phyloP scores from a whole-genome alignment of 495 filamentous ascomycete species.

The Tuber microsphaerosporum region DNA sequence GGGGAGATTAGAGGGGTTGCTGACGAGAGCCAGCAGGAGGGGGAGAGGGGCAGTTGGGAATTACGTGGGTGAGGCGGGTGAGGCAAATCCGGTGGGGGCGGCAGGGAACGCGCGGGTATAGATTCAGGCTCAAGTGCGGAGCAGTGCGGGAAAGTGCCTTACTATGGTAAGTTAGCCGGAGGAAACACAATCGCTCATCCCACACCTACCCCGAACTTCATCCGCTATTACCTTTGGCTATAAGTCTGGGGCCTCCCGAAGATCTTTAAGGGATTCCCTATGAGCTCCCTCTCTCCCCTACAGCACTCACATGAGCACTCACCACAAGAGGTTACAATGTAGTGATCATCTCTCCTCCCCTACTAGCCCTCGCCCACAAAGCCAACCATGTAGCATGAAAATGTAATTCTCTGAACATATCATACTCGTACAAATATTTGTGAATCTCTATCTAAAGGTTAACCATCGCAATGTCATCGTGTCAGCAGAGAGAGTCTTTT shows the following conservation, averaged over 20 bases:
- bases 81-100: background rate
- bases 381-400: background rate
- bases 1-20: constrained; percentile 24
- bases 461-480: background rate
- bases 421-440: background rate
- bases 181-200: background rate
- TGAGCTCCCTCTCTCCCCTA: background rate
- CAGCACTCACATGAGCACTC: background rate
- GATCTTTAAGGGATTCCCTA: background rate
- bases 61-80: background rate
- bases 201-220: background rate
- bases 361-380: background rate
- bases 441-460: background rate
- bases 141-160: background rate
- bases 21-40: constrained; percentile 8
- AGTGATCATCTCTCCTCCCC: background rate
- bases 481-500: background rate
- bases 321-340: background rate
- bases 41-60: background rate
- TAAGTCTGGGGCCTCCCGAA: background rate
- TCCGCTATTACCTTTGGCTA: background rate
- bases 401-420: background rate
- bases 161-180: background rate
- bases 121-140: background rate
- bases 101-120: background rate